Evolutionary conservation across 202 grass and related monocot species (phyloP).

Genomic region (Digitaria exilis): DNA sequence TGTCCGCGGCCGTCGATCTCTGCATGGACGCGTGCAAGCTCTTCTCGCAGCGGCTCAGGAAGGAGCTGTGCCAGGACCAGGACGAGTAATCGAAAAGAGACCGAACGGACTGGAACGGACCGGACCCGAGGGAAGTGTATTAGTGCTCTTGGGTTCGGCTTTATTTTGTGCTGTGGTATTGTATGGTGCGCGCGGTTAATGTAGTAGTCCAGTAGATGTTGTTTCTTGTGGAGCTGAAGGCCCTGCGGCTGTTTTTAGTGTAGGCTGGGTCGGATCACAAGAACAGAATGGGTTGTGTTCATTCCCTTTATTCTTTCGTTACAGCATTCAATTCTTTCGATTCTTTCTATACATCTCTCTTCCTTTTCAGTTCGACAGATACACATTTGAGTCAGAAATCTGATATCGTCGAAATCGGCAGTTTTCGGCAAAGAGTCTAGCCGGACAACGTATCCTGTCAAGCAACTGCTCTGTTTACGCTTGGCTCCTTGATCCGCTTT

Average conservation of each 20-base stretch:
- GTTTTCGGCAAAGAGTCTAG: background rate
- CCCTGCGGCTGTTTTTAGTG: slow-evolving; percentile 56
- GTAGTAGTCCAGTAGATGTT: slow-evolving; percentile 6
- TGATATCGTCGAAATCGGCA: background rate
- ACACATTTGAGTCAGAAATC: too few species aligned
- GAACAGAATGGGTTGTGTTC: slow-evolving; percentile 27
- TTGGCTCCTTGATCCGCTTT: too few species aligned
- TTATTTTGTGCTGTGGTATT: slow-evolving; percentile 14
- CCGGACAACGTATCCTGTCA: background rate
- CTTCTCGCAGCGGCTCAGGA: slow-evolving; percentile 83
- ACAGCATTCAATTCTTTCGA: slow-evolving; percentile 29
- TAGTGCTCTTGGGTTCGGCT: slow-evolving; percentile 22
- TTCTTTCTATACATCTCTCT: slow-evolving; percentile 30
- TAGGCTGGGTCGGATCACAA: slow-evolving; percentile 75
- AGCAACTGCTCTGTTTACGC: background rate
- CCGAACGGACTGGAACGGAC: background rate
- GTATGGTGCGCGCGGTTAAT: background rate
- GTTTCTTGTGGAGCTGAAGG: slow-evolving; percentile 69
- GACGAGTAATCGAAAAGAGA: slow-evolving; percentile 9
- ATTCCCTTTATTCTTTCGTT: slow-evolving; percentile 42
- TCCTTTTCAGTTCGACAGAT: too few species aligned
- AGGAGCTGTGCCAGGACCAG: slow-evolving; percentile 77
- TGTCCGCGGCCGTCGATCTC: slow-evolving; percentile 73
- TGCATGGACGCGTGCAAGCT: slow-evolving; percentile 91
- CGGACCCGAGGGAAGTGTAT: background rate